Conservation (phyloP, 1,284 basidiomycete species). For the Sanguinoderma infundibulare region DNA sequence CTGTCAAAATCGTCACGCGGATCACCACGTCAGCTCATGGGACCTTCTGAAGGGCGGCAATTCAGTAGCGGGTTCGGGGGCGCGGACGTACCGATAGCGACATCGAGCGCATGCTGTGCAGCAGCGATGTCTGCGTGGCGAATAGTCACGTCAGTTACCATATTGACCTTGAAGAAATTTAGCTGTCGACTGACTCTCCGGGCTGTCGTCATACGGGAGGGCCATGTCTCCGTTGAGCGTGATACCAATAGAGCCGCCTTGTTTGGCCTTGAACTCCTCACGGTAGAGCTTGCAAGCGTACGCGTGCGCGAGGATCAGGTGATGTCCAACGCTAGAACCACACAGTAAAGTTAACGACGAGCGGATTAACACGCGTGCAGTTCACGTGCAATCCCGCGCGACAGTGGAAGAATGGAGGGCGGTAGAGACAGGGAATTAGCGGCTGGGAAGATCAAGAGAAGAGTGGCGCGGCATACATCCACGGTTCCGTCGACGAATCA, state of each 20-base stretch:
- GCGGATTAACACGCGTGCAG: background rate
- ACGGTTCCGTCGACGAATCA: conserved; percentile 70
- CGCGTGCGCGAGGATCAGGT: conserved; percentile 72
- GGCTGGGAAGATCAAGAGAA: conserved; percentile 7
- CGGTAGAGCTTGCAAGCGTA: conserved; percentile 68
- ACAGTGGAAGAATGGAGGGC: background rate
- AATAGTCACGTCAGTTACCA: conserved; percentile 8
- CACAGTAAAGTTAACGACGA: background rate
- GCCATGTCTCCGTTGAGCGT: conserved; percentile 77
- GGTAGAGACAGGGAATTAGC: background rate
- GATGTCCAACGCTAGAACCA: conserved; percentile 63
- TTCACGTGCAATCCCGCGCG: too few relatives aligned
- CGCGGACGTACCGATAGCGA: conserved; percentile 57
- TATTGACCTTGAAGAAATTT: background rate
- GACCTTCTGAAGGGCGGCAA: background rate
- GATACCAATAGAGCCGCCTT: conserved; percentile 72
- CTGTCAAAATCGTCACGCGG: conserved; percentile 33
- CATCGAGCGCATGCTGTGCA: conserved; percentile 67
- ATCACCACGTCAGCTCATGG: conserved; percentile 19
- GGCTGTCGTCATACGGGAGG: conserved; percentile 67
- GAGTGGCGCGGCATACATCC: conserved; percentile 56
- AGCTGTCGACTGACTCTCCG: conserved; percentile 54
- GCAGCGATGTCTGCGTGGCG: conserved; percentile 56
- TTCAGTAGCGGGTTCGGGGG: conserved; percentile 3
- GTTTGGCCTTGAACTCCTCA: conserved; percentile 56